phyloP scores from a whole-genome alignment of 2,329 filamentous ascomycete genomes.

The Clarireedia sp. region DNA sequence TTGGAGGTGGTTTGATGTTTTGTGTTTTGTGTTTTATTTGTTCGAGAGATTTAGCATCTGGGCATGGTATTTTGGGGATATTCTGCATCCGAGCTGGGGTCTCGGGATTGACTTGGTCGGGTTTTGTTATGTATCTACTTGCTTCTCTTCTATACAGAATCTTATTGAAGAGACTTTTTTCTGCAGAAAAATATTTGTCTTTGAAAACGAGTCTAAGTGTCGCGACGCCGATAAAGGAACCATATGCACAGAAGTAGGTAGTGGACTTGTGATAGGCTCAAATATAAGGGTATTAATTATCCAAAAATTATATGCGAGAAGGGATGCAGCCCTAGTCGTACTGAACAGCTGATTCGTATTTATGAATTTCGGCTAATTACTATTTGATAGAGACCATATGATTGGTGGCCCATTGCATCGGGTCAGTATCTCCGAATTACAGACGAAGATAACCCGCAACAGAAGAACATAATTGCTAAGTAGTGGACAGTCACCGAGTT shows the following conservation, averaged over 20 bases:
- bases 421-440: neutral
- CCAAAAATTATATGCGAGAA: neutral
- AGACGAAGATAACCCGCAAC: neutral
- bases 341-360: neutral
- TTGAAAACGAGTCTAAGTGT: too few relatives aligned
- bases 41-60: neutral
- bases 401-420: conserved; percentile 2
- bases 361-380: conserved; percentile 3
- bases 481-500: too few relatives aligned
- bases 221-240: too few relatives aligned
- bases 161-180: too few relatives aligned
- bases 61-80: neutral
- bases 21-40: neutral
- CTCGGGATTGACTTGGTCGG: neutral
- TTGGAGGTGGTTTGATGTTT: neutral
- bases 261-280: too few relatives aligned
- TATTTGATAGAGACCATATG: neutral
- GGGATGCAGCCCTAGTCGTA: neutral
- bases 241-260: too few relatives aligned
- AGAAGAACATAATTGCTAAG: neutral
- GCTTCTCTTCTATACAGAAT: too few relatives aligned
- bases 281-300: too few relatives aligned
- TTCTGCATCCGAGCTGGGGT: neutral
- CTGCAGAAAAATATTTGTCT: too few relatives aligned
- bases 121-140: too few relatives aligned